Evolutionary conservation across 179 eudicot species (phyloP), one percentile per base, ranked within the genome.

Genomic region (Drosera spatulata): DNA sequence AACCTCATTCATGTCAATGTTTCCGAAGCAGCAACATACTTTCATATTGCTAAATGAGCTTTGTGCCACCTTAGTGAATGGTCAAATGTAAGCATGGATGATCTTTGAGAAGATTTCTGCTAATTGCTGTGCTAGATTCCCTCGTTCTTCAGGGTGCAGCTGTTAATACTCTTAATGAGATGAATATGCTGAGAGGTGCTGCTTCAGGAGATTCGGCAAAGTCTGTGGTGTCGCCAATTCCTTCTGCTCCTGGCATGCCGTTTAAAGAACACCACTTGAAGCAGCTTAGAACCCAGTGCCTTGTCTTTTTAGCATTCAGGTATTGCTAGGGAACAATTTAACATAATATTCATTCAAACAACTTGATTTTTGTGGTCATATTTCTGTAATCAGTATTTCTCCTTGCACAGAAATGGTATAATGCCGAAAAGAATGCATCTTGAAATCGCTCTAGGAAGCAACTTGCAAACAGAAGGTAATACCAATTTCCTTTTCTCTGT

Each of bases 241-340:
- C 82, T 54, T 56, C 66, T 44, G 69, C 65, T 38, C 44, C 85
- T 63, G 66, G 67, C 74, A 72, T 82, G 87, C 97, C 97, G 55
- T 94, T 94, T 68, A 90, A 83, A 80, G 97, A 91, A 60, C 87
- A 91, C 56, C 99, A 94, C 63, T 69, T 94, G 63, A 94, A 87
- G 75, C 99, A 94, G 77, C 91, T 94, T 33, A 83, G 97, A 74
- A 97, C 99, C 40, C 99, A 94, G 66, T 90, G 99, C 73, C 95
- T 87, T 68, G 99, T 94, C 33, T 87, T 81, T 73, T 75, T 91
- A 69, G 95, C 99, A 60, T 90, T 94, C 75, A 85, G 96, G 99
- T 91, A 66, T 43, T 64, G 13, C 22, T 59, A 47, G n/a, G 2
- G 55, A 47, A 48, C 38, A 49, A 46, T 57, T 46, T 46, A 44